A percentile compares a stretch with the other conserved stretches of the same genome.
phyloP scores from a whole-genome alignment of 2,329 filamentous ascomycete genomes.

The Colletotrichum somersetense region DNA sequence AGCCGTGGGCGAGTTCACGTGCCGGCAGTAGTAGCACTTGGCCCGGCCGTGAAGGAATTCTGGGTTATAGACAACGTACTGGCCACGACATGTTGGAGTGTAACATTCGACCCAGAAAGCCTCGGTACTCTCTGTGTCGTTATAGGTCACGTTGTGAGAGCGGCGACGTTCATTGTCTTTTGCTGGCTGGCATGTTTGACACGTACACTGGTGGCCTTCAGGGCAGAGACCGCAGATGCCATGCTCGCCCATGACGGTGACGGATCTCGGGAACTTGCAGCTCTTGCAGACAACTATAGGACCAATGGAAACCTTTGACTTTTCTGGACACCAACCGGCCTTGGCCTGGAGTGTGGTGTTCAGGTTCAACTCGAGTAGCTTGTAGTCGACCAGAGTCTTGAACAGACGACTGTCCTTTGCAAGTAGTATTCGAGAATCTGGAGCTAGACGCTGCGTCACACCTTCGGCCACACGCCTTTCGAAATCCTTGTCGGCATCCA shows the following conservation, averaged over 20 bases:
- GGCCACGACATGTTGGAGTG: constrained; percentile 57
- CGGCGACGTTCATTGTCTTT: constrained; percentile 45
- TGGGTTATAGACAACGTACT: constrained; percentile 64
- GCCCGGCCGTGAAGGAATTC: constrained; percentile 56
- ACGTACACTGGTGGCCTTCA: constrained; percentile 42
- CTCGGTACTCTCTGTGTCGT: constrained; percentile 49
- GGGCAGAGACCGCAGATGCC: constrained; percentile 58
- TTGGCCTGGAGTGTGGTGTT: constrained; percentile 57
- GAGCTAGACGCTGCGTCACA: constrained; percentile 36
- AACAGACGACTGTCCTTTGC: constrained; percentile 57
- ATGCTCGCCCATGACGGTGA: constrained; percentile 60
- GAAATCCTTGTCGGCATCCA: constrained; percentile 59
- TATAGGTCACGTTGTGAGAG: constrained; percentile 48
- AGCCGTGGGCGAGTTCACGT: constrained; percentile 25
- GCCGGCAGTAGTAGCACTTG: constrained; percentile 64
- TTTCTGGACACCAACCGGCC: constrained; percentile 61
- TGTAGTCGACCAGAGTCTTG: constrained; percentile 59
- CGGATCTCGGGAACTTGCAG: constrained; percentile 61
- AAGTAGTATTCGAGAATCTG: constrained; percentile 49
- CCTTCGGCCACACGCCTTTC: constrained; percentile 46
- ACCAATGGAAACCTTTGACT: constrained; percentile 58
- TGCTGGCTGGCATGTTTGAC: constrained; percentile 41
- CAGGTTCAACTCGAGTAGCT: constrained; percentile 60
- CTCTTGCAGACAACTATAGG: constrained; percentile 55
- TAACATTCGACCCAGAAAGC: constrained; percentile 63